phyloP scores from a whole-genome alignment of 73 alveolate genomes.

The Paramecium tetraurelia region DNA sequence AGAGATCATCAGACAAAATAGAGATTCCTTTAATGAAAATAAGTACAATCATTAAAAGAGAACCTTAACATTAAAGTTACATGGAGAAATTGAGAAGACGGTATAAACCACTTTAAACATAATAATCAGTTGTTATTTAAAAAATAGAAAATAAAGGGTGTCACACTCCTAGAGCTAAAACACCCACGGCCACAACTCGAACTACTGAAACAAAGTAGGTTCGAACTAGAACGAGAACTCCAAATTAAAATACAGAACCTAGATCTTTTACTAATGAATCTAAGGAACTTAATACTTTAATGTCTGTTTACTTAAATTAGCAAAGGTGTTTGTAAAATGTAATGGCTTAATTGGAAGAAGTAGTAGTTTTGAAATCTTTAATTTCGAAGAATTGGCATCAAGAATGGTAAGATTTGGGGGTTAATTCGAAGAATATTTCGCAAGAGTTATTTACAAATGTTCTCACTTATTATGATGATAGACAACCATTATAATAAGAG shows the following conservation, averaged over 20 bases:
- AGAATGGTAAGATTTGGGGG: constrained; percentile 3
- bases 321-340: constrained; percentile 24
- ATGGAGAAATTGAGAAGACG: constrained; percentile 16
- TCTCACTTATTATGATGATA: background rate
- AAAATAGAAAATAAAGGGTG: background rate
- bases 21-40: background rate
- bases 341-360: background rate
- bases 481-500: background rate
- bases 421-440: background rate
- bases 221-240: background rate
- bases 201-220: background rate
- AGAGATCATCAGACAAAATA: background rate
- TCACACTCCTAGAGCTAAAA: background rate
- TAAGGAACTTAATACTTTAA: background rate
- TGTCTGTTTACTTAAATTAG: background rate
- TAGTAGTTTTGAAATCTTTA: background rate
- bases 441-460: background rate
- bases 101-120: background rate
- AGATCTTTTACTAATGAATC: background rate
- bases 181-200: background rate
- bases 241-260: constrained; percentile 37
- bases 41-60: background rate
- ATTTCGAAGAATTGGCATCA: background rate
- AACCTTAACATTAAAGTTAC: background rate
- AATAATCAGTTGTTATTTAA: background rate